phyloP scores from a whole-genome alignment of 2,329 filamentous ascomycete genomes.

The Byssoonygena ceratinophila region DNA sequence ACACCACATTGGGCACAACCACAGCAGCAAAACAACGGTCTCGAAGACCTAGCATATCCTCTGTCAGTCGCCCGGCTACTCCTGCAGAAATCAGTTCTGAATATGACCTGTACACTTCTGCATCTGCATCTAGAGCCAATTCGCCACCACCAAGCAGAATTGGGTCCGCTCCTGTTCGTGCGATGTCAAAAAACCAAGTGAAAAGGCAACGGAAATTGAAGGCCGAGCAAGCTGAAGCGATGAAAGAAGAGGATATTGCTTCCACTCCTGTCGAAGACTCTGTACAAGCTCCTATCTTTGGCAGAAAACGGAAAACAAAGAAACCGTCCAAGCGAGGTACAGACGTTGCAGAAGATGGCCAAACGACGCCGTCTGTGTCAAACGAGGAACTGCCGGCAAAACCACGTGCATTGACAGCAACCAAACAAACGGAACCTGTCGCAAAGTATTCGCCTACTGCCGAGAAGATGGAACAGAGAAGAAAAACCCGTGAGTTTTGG shows the following conservation, averaged over 20 bases:
- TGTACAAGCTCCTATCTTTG: conserved; percentile 51
- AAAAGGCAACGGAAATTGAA: conserved; percentile 49
- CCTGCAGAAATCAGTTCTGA: conserved; percentile 52
- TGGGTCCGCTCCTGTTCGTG: conserved; percentile 49
- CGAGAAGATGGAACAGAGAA: conserved; percentile 20
- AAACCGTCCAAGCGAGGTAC: conserved; percentile 28
- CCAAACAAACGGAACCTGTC: conserved; percentile 7
- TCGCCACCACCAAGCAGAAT: conserved; percentile 47
- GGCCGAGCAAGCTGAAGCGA: conserved; percentile 37
- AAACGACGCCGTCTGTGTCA: background rate
- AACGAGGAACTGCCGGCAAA: conserved; percentile 9
- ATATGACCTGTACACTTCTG: conserved; percentile 47
- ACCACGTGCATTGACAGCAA: background rate
- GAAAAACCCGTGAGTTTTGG: conserved; percentile 26
- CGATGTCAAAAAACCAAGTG: conserved; percentile 51
- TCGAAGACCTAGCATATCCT: conserved; percentile 40
- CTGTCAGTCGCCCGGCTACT: conserved; percentile 49
- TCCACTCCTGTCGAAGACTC: conserved; percentile 38
- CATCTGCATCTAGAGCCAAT: conserved; percentile 50
- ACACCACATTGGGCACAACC: conserved; percentile 27
- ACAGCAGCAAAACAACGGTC: conserved; percentile 26
- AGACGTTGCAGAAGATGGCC: conserved; percentile 10
- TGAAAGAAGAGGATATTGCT: conserved; percentile 33
- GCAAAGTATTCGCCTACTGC: conserved; percentile 16
- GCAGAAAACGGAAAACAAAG: conserved; percentile 51